A percentile compares a stretch with the other conserved stretches of the same genome.
phyloP scores from a whole-genome alignment of 2,329 filamentous ascomycete species.

The Claviceps pazoutovae region DNA sequence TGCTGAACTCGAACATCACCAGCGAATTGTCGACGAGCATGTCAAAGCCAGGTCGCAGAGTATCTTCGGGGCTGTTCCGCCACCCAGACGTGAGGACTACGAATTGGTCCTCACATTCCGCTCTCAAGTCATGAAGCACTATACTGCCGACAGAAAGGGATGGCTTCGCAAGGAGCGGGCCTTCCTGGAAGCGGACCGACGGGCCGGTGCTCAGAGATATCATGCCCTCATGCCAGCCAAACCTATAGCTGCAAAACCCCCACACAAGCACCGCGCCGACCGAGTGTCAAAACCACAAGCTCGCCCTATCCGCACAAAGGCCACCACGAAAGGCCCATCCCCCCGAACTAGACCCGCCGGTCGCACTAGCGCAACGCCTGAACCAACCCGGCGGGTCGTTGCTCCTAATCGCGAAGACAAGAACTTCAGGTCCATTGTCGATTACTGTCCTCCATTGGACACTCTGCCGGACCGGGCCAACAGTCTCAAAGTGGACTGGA shows the following conservation, averaged over 20 bases:
- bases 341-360: constrained; percentile 16
- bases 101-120: constrained; percentile 37
- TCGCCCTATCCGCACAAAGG: constrained; percentile 10
- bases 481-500: constrained; percentile 75
- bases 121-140: constrained; percentile 36
- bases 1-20: constrained; percentile 26
- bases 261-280: constrained; percentile 17
- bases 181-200: constrained; percentile 33
- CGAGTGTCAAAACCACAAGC: constrained; percentile 23
- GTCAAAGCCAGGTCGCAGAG: constrained; percentile 28
- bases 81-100: constrained; percentile 40
- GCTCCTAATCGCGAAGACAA: constrained; percentile 68
- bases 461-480: constrained; percentile 54
- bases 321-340: constrained; percentile 4
- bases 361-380: constrained; percentile 32
- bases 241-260: constrained; percentile 16
- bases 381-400: constrained; percentile 35
- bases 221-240: constrained; percentile 31
- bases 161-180: constrained; percentile 39
- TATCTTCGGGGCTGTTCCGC: constrained; percentile 29
- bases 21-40: constrained; percentile 36
- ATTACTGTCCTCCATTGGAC: constrained; percentile 57
- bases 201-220: constrained; percentile 24
- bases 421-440: constrained; percentile 56
- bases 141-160: constrained; percentile 25